Base-by-base conservation (phyloP, 331 rosid species). In the Quercus tomentella region DNA sequence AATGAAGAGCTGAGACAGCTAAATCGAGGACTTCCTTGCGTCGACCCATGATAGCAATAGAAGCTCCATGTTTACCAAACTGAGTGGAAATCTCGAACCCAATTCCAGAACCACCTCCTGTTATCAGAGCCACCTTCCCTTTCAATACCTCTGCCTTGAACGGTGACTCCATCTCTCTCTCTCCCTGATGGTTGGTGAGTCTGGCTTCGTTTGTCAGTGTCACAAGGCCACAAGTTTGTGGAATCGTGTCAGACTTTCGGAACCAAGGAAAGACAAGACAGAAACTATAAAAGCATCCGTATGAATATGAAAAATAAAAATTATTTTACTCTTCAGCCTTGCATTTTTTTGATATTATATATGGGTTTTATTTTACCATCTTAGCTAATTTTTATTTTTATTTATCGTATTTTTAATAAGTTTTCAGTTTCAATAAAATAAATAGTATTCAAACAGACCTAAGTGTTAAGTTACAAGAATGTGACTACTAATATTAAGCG, bases 101-200 rank as follows among this genome's bases (percentile, higher is more conserved):
- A 21, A 96, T 96, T 56, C 99, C 99, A 0, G 99, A 96, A 1
- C 96, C 99, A 35, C 99, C 98, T 3, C 99, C 99, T 0, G 99
- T 96, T 6, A 96, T 82, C 14, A 93, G 76, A 30, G 98, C 96
- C 55, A 96, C 99, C 82, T 90, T 93, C 12, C 98, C 99, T 56
- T 87, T 91, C 80, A 91, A 22, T 20, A 85, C 80, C 7, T 90
- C 87, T 1, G 82, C 71, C 60, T 84, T 91, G 82, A 96, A 96
- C 9, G 98, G 94, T 4, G 98, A 95, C 37, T 90, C 97, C 90
- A 85, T 85, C 15, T 17, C 67, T 23, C 70, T 65, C 28, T 43
- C 41, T 37, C 76, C 49, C 25, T 61, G 20, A 8, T 8, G 21
- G 15, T 37, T 37, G 43, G 43, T 37, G 11, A 37, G 10, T 41